Percentiles rank a stretch among this genome's conserved stretches.
phyloP scores from a whole-genome alignment of 1,284 basidiomycete species.

The Fistulinella cinereoalba region DNA sequence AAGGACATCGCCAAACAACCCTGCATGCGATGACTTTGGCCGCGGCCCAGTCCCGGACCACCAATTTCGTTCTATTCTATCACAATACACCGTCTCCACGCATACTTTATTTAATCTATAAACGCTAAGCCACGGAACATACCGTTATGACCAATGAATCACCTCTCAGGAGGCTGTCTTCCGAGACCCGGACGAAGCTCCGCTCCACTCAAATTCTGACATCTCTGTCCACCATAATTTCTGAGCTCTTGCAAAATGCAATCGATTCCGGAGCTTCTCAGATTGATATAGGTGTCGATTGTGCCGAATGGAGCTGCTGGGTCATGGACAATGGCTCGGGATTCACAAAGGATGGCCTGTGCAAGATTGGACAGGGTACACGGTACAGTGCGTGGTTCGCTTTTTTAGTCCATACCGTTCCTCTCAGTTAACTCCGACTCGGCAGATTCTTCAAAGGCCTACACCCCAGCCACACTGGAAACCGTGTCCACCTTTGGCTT shows the following conservation, averaged over 20 bases:
- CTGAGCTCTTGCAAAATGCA: slow-evolving; percentile 84
- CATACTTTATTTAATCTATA: slow-evolving; percentile 2
- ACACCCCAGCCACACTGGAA: slow-evolving; percentile 47
- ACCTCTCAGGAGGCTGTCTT: slow-evolving; percentile 41
- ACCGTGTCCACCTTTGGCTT: slow-evolving; percentile 75
- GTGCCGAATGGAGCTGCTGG: slow-evolving; percentile 73
- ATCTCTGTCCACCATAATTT: slow-evolving; percentile 72
- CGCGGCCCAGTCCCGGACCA: no score
- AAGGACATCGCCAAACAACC: slow-evolving; percentile 23
- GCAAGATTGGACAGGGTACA: slow-evolving; percentile 50
- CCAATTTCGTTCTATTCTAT: not conserved
- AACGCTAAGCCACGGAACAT: not conserved
- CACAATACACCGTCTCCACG: not conserved
- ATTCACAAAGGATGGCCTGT: slow-evolving; percentile 60
- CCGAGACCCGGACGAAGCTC: slow-evolving; percentile 58
- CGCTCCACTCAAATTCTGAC: slow-evolving; percentile 83
- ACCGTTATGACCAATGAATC: slow-evolving; percentile 21
- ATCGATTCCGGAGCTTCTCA: slow-evolving; percentile 64
- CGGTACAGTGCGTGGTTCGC: slow-evolving; percentile 59
- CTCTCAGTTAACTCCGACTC: not conserved
- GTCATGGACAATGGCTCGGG: slow-evolving; percentile 83
- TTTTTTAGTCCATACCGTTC: not conserved
- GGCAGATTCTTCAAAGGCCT: slow-evolving; percentile 72
- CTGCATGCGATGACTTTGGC: not conserved
- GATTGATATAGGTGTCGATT: slow-evolving; percentile 65